Evolutionary conservation across 192 early-diverging fungal genomes (phyloP), one percentile per base, ranked within the genome.

Genomic region (Coemansia sp.): DNA sequence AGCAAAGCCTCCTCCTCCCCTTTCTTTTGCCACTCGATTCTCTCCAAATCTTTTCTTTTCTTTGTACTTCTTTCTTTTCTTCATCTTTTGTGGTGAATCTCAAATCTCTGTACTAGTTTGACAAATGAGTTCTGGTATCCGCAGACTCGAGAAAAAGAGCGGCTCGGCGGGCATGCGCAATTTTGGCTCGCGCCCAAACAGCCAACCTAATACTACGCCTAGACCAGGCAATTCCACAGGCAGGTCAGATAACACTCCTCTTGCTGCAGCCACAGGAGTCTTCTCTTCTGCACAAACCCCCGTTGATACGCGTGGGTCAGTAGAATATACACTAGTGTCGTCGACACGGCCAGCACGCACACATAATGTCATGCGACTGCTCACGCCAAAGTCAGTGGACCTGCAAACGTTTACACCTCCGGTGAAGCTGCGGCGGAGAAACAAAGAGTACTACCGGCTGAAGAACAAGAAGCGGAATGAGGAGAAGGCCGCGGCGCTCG

Each of bases 301-400:
- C 18, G 57, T 18, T 18, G 75, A 77, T 43, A 70, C 65, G 5
- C 72, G 76, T 18, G 22, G 50, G 16, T 83, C 72, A 0, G 71
- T 73, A 7, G 91, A 92, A 38, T 93, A 90, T 70, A 87, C 87
- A 8, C 79, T 93, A 0, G 81, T 91, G 58, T 89, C 90, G 6
- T 76, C 87, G 40, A 74, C 83, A 0, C 79, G 72, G 4, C 57
- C 57, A 34, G 71, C 78, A 33, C 84, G 86, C n/a, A 82, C 84
- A 2, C 84, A 90, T 70, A 85, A 92, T 69, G 80, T 93, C 18
- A 89, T 93, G 87, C 87, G 89, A 5, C 87, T 93, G 31, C 78
- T 87, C n/a, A 71, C 84, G 9, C 58, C 76, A 3, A 88, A 89
- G 69, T 63, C 66, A 0, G 85, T 92, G 13, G 82, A 88, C 55